Evolutionary conservation across 805 yeast species (phyloP), one percentile per base, ranked within the genome.

Genomic region (Saccharomycopsis javanensis): DNA sequence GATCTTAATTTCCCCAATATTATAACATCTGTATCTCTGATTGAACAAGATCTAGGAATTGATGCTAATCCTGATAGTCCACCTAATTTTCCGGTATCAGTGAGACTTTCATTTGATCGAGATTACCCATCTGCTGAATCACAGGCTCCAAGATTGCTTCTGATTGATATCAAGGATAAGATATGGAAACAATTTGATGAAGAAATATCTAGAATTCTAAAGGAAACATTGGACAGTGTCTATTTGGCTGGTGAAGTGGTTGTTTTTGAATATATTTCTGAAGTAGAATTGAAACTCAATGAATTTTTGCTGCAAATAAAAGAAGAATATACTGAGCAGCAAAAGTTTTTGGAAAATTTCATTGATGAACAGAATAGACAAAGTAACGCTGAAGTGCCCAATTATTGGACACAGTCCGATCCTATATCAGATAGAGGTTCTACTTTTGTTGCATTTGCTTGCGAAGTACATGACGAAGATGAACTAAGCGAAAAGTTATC

Each of bases 391-490:
- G 80, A 85, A 61, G 80, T 80, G 0, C 68, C 86, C n/a, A 78
- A 74, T 45, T 86, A 85, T 0, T 94, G 98, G 98, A 65, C 71
- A 0, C 75, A 77, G 10, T 85, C 96, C 0, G 95, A 86, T 1
- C 86, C 95, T 0, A 77, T 91, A 1, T 71, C 77, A 1, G 99
- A 92, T 68, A 72, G 97, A 57, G 89, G 88, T 13, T 89, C 97
- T 0, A 83, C 88, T 0, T 92, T 92, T 64, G 77, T 89, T 54
- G 97, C 86, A 0, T 86, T 81, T 66, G 88, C 91, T 0, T 72
- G 81, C 37, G 71, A 68, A 51, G 92, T 84, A 0, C 66, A 75
- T 16, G 76, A 86, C 0, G 84, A 82, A n/a, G 81, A 80, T 2
- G 89, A 91, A 58, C 95, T 90, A 1, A 67, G 74, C 57, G 71